Percentiles rank a stretch among this genome's conserved stretches.
Evolutionary conservation across 2,329 filamentous ascomycete genomes (phyloP).

Genomic region (Colletotrichum paranaense): DNA sequence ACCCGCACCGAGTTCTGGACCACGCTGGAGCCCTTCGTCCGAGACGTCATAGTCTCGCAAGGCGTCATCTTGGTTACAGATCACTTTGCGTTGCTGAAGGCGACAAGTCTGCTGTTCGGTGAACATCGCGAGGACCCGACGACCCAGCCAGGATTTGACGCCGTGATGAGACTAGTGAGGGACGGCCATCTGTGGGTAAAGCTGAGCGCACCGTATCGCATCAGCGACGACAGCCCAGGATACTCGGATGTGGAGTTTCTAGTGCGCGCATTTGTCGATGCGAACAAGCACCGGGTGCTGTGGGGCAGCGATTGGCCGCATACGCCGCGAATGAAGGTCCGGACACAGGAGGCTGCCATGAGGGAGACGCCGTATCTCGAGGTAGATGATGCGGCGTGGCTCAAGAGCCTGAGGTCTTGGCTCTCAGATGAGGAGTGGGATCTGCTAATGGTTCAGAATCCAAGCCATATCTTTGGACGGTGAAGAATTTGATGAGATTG

Average conservation of each 20-base stretch:
- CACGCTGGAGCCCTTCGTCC: constrained; percentile 39
- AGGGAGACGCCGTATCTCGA: constrained; percentile 42
- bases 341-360: constrained; percentile 46
- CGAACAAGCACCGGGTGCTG: constrained; percentile 45
- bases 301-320: constrained; percentile 55
- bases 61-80: constrained; percentile 47
- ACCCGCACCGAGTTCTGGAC: constrained; percentile 45
- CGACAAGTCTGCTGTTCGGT: constrained; percentile 43
- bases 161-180: constrained; percentile 44
- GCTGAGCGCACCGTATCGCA: constrained; percentile 50
- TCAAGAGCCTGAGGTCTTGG: constrained; percentile 39
- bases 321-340: constrained; percentile 50
- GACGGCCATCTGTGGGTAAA: constrained; percentile 49
- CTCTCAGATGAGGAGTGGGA: constrained; percentile 40
- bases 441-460: constrained; percentile 36
- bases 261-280: constrained; percentile 45
- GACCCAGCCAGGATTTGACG: constrained; percentile 43
- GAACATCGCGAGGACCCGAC: constrained; percentile 39
- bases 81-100: constrained; percentile 50
- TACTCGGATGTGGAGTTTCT: constrained; percentile 46
- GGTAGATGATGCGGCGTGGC: constrained; percentile 41
- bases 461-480: constrained; percentile 1
- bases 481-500: neutral
- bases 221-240: constrained; percentile 42
- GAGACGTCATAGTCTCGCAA: constrained; percentile 35